phyloP scores from a whole-genome alignment of 176 grass and related monocot genomes.

The Coix lacrymajobi region DNA sequence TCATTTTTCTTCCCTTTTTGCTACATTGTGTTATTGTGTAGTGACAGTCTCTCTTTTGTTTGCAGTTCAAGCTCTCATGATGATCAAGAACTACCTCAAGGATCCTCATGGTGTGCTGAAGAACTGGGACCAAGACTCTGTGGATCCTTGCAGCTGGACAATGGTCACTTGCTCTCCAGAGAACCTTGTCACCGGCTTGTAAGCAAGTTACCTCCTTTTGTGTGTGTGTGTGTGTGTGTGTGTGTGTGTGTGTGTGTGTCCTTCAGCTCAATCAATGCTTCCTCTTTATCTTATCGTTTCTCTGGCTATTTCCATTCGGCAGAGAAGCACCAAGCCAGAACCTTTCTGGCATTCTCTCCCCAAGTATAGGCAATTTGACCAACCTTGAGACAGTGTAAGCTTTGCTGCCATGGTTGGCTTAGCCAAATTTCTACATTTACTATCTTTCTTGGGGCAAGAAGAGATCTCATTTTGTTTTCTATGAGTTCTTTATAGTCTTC shows the following conservation, averaged over 20 bases:
- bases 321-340: slow-evolving; percentile 75
- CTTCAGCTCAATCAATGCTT: not conserved
- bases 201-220: slow-evolving; percentile 17
- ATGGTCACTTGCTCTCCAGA: slow-evolving; percentile 79
- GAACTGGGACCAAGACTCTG: slow-evolving; percentile 90
- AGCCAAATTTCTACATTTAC: not conserved
- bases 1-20: not conserved
- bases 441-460: slow-evolving; percentile 2
- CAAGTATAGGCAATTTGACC: slow-evolving; percentile 75
- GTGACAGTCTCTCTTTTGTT: not conserved
- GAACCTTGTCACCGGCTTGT: slow-evolving; percentile 66
- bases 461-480: slow-evolving; percentile 13
- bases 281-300: not conserved
- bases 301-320: slow-evolving; percentile 13
- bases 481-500: slow-evolving; percentile 36
- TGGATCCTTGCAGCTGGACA: slow-evolving; percentile 95
- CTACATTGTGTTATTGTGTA: not conserved
- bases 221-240: not conserved
- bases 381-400: slow-evolving; percentile 84
- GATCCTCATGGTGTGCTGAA: slow-evolving; percentile 72
- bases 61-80: slow-evolving; percentile 88
- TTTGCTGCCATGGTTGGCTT: slow-evolving; percentile 17
- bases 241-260: not conserved
- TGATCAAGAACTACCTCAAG: slow-evolving; percentile 66
- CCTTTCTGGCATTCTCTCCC: slow-evolving; percentile 72